Evolutionary conservation across 805 yeast genomes (phyloP).

Genomic region (Yamadazyma tumulicola): DNA sequence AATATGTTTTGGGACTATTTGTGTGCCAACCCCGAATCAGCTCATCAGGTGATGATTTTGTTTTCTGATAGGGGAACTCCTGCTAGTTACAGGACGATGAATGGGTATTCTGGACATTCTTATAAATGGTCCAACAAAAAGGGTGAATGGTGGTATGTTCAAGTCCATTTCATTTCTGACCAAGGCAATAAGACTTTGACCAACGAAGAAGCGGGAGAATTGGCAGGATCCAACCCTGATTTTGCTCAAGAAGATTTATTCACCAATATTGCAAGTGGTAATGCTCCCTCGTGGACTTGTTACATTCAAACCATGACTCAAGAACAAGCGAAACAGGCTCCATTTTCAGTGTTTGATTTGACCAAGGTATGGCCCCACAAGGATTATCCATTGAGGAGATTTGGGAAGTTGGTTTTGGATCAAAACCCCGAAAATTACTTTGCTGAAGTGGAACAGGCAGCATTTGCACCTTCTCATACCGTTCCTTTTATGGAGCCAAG

Average conservation of each 20-base stretch:
- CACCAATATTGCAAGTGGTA: conserved; percentile 72
- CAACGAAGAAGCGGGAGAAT: conserved; percentile 64
- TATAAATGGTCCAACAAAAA: conserved; percentile 74
- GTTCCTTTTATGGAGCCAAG: conserved; percentile 75
- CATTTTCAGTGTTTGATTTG: conserved; percentile 83
- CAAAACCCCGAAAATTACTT: conserved; percentile 84
- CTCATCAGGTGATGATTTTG: conserved; percentile 69
- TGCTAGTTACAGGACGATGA: conserved; percentile 67
- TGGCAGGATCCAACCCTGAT: conserved; percentile 80
- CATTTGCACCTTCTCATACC: conserved; percentile 70
- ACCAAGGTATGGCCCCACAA: conserved; percentile 92
- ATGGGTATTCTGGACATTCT: conserved; percentile 82
- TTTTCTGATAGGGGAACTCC: conserved; percentile 86
- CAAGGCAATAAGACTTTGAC: conserved; percentile 54
- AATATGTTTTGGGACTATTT: conserved; percentile 85
- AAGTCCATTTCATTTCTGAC: conserved; percentile 68
- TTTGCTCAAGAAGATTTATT: conserved; percentile 76
- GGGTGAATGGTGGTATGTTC: conserved; percentile 77
- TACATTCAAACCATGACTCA: conserved; percentile 85
- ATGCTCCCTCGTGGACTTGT: conserved; percentile 79
- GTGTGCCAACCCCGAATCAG: conserved; percentile 66
- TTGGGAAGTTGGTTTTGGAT: conserved; percentile 75
- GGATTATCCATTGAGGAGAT: conserved; percentile 80
- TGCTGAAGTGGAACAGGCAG: conserved; percentile 63
- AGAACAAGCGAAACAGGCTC: conserved; percentile 68